Evolutionary conservation across 1,139 yeast genomes (phyloP), one percentile per base, ranked within the genome.

Genomic region (Pichia sp.): DNA sequence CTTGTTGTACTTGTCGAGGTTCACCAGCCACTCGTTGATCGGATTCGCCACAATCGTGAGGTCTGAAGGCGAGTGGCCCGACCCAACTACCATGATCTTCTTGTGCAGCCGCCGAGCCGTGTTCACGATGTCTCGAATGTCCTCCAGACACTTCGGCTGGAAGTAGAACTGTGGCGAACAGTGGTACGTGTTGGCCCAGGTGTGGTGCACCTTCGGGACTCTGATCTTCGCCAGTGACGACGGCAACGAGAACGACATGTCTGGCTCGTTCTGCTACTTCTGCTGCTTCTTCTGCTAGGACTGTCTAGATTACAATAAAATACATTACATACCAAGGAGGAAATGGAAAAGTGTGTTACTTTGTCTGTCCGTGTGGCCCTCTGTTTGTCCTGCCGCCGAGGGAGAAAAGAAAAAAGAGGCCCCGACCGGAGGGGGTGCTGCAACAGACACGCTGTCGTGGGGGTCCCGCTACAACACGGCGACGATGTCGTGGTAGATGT

Each of bases 51-150:
- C 87, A 87, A 90, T 87, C 51, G 97, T 90, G 71, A 93, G 72
- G 66, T 85, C 92, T 49, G 95, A 87, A 0, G 99, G 99, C 6
- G 98, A 90, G 68, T 93, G 98, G 36, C 97, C 97, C 0, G 96
- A 84, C 0, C 99, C 99, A 8, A 89, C 93, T 2, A 90, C 82
- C 78, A 89, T 86, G 56, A 93, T 74, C 16, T 96, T 88, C 61
- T 82, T 85, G 19, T 77, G 75, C 42, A 75, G 67, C 51, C 72
- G 66, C 48, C 80, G 74, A 5, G 98, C 99, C 56, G 77, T 77
- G 47, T 78, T 74, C 46, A 93, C 87, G 55, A 92, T 75, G 42
- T 72, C 75, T 54, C 75, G 74, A 49, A 90, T 82, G 63, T 90
- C 88, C 8, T 82, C 87, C 3, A 85, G 64, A 26, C 75, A 72